Evolutionary conservation across 2,329 filamentous ascomycete genomes (phyloP), one percentile per base, ranked within the genome.

Genomic region (Clarireedia paspali): DNA sequence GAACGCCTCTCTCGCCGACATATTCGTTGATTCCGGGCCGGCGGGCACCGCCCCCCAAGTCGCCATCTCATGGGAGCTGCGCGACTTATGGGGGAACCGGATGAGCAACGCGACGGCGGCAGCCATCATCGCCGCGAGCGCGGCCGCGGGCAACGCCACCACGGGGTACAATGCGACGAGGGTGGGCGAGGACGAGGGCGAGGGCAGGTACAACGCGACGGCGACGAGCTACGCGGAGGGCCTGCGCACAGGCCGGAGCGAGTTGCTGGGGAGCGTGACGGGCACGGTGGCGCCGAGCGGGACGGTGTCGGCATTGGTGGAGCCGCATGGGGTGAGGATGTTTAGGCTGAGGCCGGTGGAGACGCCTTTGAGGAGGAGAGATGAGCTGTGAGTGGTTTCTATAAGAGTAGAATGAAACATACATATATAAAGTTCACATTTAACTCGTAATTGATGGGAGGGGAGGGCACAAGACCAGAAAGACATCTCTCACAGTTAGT

Each of bases 11-110:
- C 71, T 80, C 3, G 68, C 69, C 20, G 78, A 82, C 42, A 76
- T 82, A 54, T 82, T 82, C 66, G 66, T 75, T 49, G 75, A 78
- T 58, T 68, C 70, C 38, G 74, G 75, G 4, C 71, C 71, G 0
- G 68, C 66, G 1, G 73, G 73, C 24, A 73, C 73, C 1, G 74
- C 74, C 0, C 57, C 66, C 1, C 70, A 78, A 64, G 65, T 74
- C 0, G 63, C 69, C 24, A 66, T 73, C 59, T 68, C 67, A 0
- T 82, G 77, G 77, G 77, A 80, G 58, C 68, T 82, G 5, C 75
- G 75, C 48, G 78, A 82, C 63, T 68, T 82, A 1, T 82, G 79
- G 79, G 77, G 73, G 4, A 75, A 76, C 58, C 70, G 79, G n/a
- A 80, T 83, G 77, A 70, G 66, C 20, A 69, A 74, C 47, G 70